phyloP scores from a whole-genome alignment of 768 basidiomycete species.

The Glaciozyma martinii region DNA sequence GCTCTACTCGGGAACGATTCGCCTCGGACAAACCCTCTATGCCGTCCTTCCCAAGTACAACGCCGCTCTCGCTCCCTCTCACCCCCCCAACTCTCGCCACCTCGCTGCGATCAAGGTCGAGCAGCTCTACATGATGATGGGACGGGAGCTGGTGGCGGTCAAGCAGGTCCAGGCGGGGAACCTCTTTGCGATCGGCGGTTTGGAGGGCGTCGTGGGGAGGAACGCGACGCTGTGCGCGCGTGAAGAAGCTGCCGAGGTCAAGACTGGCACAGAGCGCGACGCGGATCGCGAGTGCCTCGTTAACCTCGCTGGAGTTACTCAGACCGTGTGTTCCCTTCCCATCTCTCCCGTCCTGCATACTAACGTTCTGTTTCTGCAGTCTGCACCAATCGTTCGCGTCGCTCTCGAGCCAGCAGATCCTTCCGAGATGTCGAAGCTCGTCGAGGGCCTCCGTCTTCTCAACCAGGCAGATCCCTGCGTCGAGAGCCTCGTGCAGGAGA shows the following conservation, averaged over 20 bases:
- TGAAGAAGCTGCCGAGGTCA: conserved; percentile 36
- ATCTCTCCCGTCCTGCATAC: not conserved
- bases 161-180: conserved; percentile 79
- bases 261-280: conserved; percentile 32
- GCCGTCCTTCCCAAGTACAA: conserved; percentile 84
- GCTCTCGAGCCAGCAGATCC: conserved; percentile 73
- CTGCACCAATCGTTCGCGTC: conserved; percentile 85
- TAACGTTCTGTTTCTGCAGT: conserved; percentile 42
- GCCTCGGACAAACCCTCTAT: conserved; percentile 54
- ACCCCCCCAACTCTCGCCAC: conserved; percentile 61
- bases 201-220: conserved; percentile 82
- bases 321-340: conserved; percentile 46
- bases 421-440: conserved; percentile 76
- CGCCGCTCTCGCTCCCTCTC: conserved; percentile 51
- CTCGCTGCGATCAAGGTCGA: conserved; percentile 55
- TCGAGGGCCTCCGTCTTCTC: conserved; percentile 75
- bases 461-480: conserved; percentile 95
- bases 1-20: conserved; percentile 79
- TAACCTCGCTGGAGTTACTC: conserved; percentile 66
- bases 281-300: conserved; percentile 54
- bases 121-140: conserved; percentile 94
- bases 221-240: conserved; percentile 70
- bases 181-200: conserved; percentile 81
- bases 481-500: conserved; percentile 92
- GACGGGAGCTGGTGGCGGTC: conserved; percentile 78